These are phyloP conservation scores for Adansonia grandidieri DNA, from an alignment of 441 rosid species.

Conservation along the genomic window DNA sequence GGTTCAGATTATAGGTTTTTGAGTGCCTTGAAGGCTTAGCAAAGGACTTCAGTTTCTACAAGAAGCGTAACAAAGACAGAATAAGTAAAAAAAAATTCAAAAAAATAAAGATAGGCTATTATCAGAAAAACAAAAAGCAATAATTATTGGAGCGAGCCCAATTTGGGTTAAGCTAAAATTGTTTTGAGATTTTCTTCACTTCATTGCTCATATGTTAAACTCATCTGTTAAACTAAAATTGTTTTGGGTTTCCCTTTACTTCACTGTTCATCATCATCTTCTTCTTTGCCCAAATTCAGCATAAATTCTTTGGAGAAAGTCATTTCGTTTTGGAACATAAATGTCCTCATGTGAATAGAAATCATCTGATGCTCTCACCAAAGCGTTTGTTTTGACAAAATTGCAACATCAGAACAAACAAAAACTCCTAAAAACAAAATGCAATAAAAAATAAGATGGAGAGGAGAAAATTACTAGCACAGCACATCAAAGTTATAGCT, in stretches of 20 bases:
- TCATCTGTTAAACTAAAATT: too few relatives aligned
- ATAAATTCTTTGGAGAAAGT: too few relatives aligned
- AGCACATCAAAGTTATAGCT: slow-evolving; percentile 88
- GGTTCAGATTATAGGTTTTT: slow-evolving; percentile 33
- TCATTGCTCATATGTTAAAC: slow-evolving; percentile 21
- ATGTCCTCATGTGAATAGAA: too few relatives aligned
- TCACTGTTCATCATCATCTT: too few relatives aligned
- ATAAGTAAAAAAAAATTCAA: neutral
- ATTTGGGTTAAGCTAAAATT: slow-evolving; percentile 57
- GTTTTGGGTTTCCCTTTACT: too few relatives aligned
- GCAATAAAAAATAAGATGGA: neutral
- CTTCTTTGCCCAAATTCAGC: too few relatives aligned
- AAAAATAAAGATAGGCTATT: neutral
- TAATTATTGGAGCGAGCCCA: slow-evolving; percentile 78
- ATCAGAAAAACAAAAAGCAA: neutral
- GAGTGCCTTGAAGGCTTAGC: slow-evolving; percentile 34
- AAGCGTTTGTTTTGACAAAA: too few relatives aligned
- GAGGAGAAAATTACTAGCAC: slow-evolving; percentile 53
- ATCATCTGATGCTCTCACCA: too few relatives aligned
- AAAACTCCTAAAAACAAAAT: neutral
- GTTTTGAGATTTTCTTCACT: slow-evolving; percentile 45
- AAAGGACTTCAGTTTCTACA: slow-evolving; percentile 58
- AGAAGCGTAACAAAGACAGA: neutral
- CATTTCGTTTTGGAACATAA: too few relatives aligned
- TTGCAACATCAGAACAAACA: neutral